Conservation (phyloP, 306 rosid species). For the Purshia tridentata region DNA sequence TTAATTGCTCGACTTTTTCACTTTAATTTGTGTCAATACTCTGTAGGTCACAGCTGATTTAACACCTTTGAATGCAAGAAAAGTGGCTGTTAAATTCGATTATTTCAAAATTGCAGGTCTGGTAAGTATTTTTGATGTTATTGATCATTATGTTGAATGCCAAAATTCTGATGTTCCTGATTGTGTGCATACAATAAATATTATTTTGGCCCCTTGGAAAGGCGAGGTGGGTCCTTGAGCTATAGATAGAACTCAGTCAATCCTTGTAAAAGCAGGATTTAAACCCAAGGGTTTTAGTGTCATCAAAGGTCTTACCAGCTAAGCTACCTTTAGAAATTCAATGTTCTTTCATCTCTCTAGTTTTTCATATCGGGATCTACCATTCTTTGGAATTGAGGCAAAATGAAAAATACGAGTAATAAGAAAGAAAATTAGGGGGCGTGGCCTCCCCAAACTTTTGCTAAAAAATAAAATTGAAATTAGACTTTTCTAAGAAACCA, state of each 20-base stretch:
- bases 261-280: background rate
- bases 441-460: no score
- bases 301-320: no score
- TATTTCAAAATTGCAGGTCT: conserved; percentile 77
- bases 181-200: no score
- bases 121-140: conserved; percentile 47
- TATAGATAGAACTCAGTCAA: background rate
- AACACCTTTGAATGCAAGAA: conserved; percentile 75
- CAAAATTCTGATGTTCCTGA: background rate
- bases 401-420: no score
- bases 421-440: no score
- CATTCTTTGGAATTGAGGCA: no score
- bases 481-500: no score
- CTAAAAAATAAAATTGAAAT: no score
- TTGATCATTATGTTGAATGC: background rate
- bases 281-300: background rate
- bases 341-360: no score
- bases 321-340: no score
- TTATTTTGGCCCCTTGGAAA: background rate
- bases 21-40: conserved; percentile 6
- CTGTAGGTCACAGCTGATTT: conserved; percentile 88
- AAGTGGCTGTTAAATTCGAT: conserved; percentile 88
- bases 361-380: no score
- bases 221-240: background rate
- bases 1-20: background rate